Base-by-base conservation (phyloP, 495 filamentous ascomycete genomes). In the Letharia lupina region DNA sequence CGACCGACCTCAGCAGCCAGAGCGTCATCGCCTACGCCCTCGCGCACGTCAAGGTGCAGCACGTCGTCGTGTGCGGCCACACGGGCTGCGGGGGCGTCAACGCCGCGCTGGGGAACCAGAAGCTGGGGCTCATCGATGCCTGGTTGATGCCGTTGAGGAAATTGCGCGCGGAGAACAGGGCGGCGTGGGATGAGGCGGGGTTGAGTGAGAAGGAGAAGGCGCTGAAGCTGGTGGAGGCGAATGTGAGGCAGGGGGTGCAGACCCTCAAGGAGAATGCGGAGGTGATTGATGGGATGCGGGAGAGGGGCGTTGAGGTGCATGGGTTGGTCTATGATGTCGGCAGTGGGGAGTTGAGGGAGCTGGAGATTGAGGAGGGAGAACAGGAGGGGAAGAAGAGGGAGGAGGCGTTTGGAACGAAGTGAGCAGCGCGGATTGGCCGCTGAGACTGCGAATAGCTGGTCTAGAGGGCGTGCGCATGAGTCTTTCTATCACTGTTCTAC, bases 21-120 rank as follows among this genome's bases (percentile, higher is more conserved):
- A 82, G 84, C 64, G 92, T 94, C n/a, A 86, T 96, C 78, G 87
- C 91, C 71, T 96, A 88, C 73, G 88, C 91, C 65, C 89, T 96
- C 52, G 76, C 70, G 40, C 77, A 87, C 71, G 80, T 96, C 42
- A 86, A 86, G 60, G 91, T 96, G 68, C 82, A 89, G 75, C 89
- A 93, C 75, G 80, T 96, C 45, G 85, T 96, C 57, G 81, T 96
- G 33, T 93, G 89, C 77, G 91, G 91, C 0, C 91, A 96, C 78
- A 88, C 89, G 4, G 76, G 76, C 60, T 96, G 91, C 77, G 91
- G 91, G 23, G 91, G 91, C 28, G 88, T 89, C 2, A 81, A 79
- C 0, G 91, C 86, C 0, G 84, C 89, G 0, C 79, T 96, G 60
- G 78, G 79, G 16, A 86, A 91, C 72, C 74, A 75, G 63, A 84